Percentiles rank a stretch among this genome's conserved stretches.
phyloP scores from a whole-genome alignment of 805 yeast genomes.

The Cyberlindnera xishuangbannaensis region DNA sequence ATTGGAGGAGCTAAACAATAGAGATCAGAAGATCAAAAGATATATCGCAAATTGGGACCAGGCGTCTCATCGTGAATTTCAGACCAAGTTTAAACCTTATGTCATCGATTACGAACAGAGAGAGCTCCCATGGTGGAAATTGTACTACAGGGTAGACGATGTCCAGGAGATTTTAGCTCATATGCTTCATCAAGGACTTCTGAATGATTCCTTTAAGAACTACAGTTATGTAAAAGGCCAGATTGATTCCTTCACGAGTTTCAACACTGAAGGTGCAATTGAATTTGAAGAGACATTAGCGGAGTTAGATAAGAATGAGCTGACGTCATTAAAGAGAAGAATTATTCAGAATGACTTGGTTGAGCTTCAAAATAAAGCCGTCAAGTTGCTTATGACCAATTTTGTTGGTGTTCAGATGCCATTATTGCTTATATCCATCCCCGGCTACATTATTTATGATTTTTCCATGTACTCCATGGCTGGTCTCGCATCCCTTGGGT shows the following conservation, averaged over 20 bases:
- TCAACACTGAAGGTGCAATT: conserved; percentile 6
- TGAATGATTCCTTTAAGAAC: conserved; percentile 24
- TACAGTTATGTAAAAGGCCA: conserved; percentile 30
- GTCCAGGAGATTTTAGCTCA: conserved; percentile 23
- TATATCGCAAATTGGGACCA: conserved; percentile 26
- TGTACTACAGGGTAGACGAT: conserved; percentile 28
- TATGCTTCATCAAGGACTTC: conserved; percentile 22
- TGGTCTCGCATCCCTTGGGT: conserved; percentile 27
- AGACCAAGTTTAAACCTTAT: conserved; percentile 24
- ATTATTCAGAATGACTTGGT: conserved; percentile 20
- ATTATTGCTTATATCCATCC: conserved; percentile 20
- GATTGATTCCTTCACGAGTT: conserved; percentile 24
- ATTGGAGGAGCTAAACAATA: conserved; percentile 12
- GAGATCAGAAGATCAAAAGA: conserved; percentile 15
- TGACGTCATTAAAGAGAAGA: conserved; percentile 16
- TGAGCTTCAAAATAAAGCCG: conserved; percentile 22
- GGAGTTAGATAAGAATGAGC: conserved; percentile 12
- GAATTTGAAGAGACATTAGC: conserved; percentile 7
- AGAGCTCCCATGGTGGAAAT: conserved; percentile 28
- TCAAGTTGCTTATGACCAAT: conserved; percentile 23
- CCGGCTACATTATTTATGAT: conserved; percentile 25
- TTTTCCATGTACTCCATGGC: conserved; percentile 29
- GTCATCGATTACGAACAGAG: conserved; percentile 21
- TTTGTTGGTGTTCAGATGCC: conserved; percentile 30
- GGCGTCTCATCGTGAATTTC: conserved; percentile 27